Base-by-base conservation (phyloP, 768 basidiomycete genomes). In the Russula abietina region DNA sequence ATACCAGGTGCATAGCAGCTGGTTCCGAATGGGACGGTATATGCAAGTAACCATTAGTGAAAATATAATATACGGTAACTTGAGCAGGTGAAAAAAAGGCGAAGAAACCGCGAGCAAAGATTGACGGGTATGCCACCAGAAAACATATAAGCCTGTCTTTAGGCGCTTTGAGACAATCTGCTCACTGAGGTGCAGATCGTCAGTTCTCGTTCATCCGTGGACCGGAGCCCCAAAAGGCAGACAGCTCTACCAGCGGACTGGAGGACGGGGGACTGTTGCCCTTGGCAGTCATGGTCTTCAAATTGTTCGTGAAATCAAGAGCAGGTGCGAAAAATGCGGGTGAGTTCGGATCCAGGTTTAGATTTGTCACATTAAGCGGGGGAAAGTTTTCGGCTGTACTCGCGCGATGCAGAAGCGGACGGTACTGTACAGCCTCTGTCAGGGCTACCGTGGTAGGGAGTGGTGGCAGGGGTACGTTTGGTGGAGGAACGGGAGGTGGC, bases 401-500 rank as follows among this genome's bases (percentile, higher is more conserved):
- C 33, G 58, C 32, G 14, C 67, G 61, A 46, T 60, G 43, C 17
- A 57, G 12, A 32, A 66, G 59, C 12, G 65, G 55, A 24, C 55
- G 55, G 65, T 65, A 65, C 16, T 55, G 43, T 22, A 33, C 9
- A 3, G 28, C 32, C 33, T 67, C 66, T 10, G 24, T n/a, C 26
- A 16, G 17, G 11, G 56, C 10, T 14, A 30, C n/a, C 11, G 41
- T 38, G 6, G 26, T 48, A 3, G 66, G 66, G 24, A 45, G 63
- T 1, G 60, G 46, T 14, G 66, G 64, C 6, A 65, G 61, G 7
- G 67, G 67, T 12, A 24, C 24, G 11, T 51, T 66, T n/a, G 67
- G 67, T 11, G 65, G 65, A 17, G 67, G 64, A 26, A 62, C 55
- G 6, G 67, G 32, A 32, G 67, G 59, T 11, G 65, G 61, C 46